phyloP scores from a whole-genome alignment of 352 stramenopile genomes.

The Chrysophaeum taylorii region DNA sequence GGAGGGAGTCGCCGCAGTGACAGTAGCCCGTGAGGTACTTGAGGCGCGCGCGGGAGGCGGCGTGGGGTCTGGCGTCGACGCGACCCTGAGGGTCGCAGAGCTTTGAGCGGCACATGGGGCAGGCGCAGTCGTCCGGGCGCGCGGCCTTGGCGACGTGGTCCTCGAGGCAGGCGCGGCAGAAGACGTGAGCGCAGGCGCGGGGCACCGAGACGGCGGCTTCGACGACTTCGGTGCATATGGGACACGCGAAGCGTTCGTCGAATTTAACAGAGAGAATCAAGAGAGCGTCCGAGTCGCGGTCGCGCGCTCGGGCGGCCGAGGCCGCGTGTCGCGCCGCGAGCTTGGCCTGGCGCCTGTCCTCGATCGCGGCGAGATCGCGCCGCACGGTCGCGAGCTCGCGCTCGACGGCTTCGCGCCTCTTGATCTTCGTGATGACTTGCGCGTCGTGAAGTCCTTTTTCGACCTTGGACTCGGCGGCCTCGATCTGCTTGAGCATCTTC shows the following conservation, averaged over 20 bases:
- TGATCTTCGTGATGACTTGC: background rate
- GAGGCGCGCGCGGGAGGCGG: background rate
- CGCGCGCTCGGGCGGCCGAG: background rate
- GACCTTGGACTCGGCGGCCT: background rate
- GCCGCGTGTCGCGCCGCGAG: background rate
- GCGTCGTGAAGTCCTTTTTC: background rate
- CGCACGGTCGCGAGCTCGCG: background rate
- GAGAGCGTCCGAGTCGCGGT: background rate
- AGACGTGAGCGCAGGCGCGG: background rate
- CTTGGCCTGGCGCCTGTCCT: background rate
- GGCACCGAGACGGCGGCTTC: background rate
- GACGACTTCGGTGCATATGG: constrained; percentile 8
- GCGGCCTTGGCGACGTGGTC: background rate
- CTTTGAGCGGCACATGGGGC: background rate
- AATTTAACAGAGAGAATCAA: background rate
- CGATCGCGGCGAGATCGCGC: background rate
- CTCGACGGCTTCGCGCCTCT: background rate
- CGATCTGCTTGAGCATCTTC: background rate
- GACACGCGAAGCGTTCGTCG: background rate
- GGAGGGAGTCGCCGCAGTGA: background rate
- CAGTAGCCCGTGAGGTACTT: background rate
- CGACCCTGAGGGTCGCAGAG: background rate
- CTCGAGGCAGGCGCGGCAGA: constrained; percentile 13
- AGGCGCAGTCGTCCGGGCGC: background rate
- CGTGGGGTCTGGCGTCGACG: background rate